Conservation (phyloP, 2,329 filamentous ascomycete species). For the Exophiala spinifera region DNA sequence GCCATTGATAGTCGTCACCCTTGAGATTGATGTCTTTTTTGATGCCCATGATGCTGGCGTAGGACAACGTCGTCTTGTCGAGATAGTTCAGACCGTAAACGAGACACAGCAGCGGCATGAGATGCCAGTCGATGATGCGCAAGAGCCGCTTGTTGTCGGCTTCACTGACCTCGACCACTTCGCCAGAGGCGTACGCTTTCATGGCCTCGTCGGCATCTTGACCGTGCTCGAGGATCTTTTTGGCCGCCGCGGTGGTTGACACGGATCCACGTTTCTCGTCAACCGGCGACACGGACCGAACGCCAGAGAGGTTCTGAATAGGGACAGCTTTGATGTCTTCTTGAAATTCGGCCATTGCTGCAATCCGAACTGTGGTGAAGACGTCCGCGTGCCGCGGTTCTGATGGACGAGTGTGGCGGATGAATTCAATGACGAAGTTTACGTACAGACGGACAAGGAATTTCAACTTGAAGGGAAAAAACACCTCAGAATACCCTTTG, state of each 20-base stretch:
- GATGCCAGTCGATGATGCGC: slow-evolving; percentile 60
- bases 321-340: slow-evolving; percentile 14
- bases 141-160: slow-evolving; percentile 58
- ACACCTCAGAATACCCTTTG: background rate
- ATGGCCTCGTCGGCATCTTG: slow-evolving; percentile 61
- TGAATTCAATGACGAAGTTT: background rate
- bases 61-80: slow-evolving; percentile 52
- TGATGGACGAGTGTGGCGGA: background rate
- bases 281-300: slow-evolving; percentile 21
- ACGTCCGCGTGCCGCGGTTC: background rate
- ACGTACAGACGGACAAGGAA: background rate
- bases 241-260: slow-evolving; percentile 21
- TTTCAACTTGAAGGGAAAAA: too few species aligned
- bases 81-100: slow-evolving; percentile 57
- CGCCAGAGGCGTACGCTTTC: slow-evolving; percentile 53
- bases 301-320: slow-evolving; percentile 14
- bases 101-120: slow-evolving; percentile 59
- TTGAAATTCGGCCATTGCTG: slow-evolving; percentile 19
- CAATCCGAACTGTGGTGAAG: background rate
- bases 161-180: slow-evolving; percentile 53
- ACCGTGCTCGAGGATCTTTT: slow-evolving; percentile 49
- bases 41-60: slow-evolving; percentile 55
- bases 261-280: slow-evolving; percentile 17
- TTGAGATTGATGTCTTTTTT: slow-evolving; percentile 45
- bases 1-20: slow-evolving; percentile 51